Evolutionary conservation across 106 monocot genomes (phyloP), one percentile per base, ranked within the genome.

Genomic region (Dactylorhiza incarnata): DNA sequence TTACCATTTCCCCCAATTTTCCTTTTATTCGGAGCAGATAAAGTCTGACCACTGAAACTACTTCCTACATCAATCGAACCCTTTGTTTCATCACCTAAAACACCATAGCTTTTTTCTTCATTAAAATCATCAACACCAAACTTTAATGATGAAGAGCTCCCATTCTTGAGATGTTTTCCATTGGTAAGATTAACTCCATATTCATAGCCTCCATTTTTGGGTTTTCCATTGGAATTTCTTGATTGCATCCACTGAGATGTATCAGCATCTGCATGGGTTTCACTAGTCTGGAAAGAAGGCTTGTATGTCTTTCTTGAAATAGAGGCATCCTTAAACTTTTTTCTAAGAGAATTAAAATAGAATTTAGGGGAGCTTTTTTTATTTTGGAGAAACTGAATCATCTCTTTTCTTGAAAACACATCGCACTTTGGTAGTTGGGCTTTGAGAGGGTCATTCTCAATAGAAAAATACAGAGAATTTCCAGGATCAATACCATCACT

Each of bases 341-440:
- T 86, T 45, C 26, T 68, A 65, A 71, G 79, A 73, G 55, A 74
- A 73, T 76, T 81, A 67, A 90, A 17, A 81, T 81, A 84, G n/a
- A 69, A 76, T 49, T 75, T 68, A 78, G 99, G 94, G 79, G 82
- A 88, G 20, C 85, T 73, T 68, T 85, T 83, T 79, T 74, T 88
- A 16, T 55, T 77, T 82, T 43, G 87, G 48, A 89, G 88, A 88
- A 90, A 99, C 9, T 59, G 65, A 22, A 63, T 53, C 85, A 99
- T 83, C 78, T 79, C 88, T 78, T 82, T 92, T 77, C 76, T 88
- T 22, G 94, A 99, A 84, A 99, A 94, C 80, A 99, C 50, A 85
- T 94, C 72, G 48, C 89, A 90, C 11, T n/a, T 74, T 48, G 99
- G 99, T 85, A 99, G 73, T 50, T 99, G 99, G 80, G 82, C 87